A percentile compares a stretch with the other conserved stretches of the same genome.
Evolutionary conservation across 2,329 filamentous ascomycete species (phyloP).

Genomic region (Trichoderma afroharzianum): DNA sequence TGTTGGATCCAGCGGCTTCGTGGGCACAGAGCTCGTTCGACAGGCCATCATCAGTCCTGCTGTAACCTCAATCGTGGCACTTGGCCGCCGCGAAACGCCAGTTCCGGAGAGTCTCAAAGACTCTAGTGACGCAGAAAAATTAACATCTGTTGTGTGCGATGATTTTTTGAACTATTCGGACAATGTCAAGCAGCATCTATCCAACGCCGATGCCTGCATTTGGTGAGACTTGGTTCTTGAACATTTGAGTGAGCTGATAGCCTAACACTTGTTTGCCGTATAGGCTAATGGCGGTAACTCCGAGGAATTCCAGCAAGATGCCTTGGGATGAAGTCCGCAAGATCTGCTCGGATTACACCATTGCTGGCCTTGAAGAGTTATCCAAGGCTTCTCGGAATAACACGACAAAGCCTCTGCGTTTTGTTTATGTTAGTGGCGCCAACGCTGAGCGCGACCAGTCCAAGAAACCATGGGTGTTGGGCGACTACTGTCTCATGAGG

Average conservation of each 20-base stretch:
- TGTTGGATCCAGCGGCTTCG: slow-evolving; percentile 40
- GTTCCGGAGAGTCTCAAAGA: slow-evolving; percentile 23
- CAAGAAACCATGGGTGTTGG: slow-evolving; percentile 37
- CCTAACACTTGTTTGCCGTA: not conserved
- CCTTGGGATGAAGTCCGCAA: slow-evolving; percentile 36
- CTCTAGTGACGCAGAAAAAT: slow-evolving; percentile 31
- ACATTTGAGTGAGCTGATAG: not conserved
- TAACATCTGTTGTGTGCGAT: slow-evolving; percentile 37
- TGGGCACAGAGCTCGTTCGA: slow-evolving; percentile 42
- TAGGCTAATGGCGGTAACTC: slow-evolving; percentile 43
- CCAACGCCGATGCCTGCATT: slow-evolving; percentile 41
- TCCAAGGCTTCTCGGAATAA: slow-evolving; percentile 25
- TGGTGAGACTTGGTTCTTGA: slow-evolving; percentile 29
- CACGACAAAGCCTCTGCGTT: slow-evolving; percentile 38
- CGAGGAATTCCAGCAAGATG: slow-evolving; percentile 29
- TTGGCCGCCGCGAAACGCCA: slow-evolving; percentile 37
- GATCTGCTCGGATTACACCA: slow-evolving; percentile 38
- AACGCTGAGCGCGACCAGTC: slow-evolving; percentile 42
- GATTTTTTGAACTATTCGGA: slow-evolving; percentile 42
- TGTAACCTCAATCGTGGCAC: slow-evolving; percentile 40
- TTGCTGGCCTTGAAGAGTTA: slow-evolving; percentile 34
- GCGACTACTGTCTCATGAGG: slow-evolving; percentile 3
- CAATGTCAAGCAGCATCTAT: slow-evolving; percentile 36
- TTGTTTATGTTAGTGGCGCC: slow-evolving; percentile 48
- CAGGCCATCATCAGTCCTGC: slow-evolving; percentile 36